Evolutionary conservation across 805 yeast species (phyloP).

Genomic region (Kluyveromyces dobzhanskii): DNA sequence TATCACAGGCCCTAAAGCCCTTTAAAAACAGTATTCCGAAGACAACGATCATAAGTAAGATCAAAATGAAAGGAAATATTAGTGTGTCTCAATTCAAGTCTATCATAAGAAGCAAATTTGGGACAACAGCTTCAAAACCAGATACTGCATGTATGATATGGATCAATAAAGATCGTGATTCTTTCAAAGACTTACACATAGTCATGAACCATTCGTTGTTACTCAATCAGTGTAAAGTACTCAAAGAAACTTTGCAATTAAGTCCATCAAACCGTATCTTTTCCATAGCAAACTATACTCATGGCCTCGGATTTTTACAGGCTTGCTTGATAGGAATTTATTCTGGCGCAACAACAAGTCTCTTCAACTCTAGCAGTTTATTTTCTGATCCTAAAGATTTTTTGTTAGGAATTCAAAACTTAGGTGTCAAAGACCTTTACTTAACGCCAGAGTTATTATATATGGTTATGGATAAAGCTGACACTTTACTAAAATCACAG

Average conservation of each 20-base stretch:
- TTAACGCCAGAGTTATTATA: constrained; percentile 77
- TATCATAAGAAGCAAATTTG: constrained; percentile 13
- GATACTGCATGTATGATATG: constrained; percentile 27
- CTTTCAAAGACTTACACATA: constrained; percentile 20
- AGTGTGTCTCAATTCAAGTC: constrained; percentile 15
- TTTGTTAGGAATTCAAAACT: constrained; percentile 60
- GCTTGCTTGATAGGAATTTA: constrained; percentile 78
- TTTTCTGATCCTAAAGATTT: constrained; percentile 67
- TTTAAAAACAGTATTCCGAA: constrained; percentile 22
- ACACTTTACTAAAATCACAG: constrained; percentile 30
- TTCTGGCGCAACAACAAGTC: constrained; percentile 76
- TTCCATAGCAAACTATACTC: constrained; percentile 78
- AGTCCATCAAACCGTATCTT: constrained; percentile 62
- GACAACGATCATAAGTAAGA: constrained; percentile 25
- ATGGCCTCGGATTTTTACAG: constrained; percentile 84
- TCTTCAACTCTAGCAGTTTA: constrained; percentile 71
- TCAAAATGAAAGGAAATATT: constrained; percentile 20
- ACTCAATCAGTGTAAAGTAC: constrained; percentile 73
- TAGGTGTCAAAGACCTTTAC: constrained; percentile 77
- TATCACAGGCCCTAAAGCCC: constrained; percentile 20
- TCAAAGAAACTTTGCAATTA: constrained; percentile 88
- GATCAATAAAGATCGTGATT: constrained; percentile 22
- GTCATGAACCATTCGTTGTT: constrained; percentile 49
- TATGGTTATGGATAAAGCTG: constrained; percentile 61
- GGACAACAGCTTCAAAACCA: constrained; percentile 19